Evolutionary conservation across 2,329 filamentous ascomycete genomes (phyloP).

Genomic region (Chaetothyriales sp.): DNA sequence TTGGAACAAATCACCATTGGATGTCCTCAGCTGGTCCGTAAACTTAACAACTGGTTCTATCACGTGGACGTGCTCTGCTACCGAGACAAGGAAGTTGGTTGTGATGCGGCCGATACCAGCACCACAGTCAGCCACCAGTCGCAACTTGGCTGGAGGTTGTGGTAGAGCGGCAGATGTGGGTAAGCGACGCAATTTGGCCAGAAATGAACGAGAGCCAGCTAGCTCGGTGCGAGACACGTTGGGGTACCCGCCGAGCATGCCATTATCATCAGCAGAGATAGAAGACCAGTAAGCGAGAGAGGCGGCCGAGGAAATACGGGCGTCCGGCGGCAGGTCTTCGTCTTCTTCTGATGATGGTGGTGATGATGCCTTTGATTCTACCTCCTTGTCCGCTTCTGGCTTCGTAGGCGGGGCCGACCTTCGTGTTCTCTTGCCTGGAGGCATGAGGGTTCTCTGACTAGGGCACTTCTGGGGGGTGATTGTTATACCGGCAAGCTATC

Average conservation of each 20-base stretch:
- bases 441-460: neutral
- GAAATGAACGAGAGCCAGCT: constrained; percentile 52
- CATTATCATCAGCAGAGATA: constrained; percentile 37
- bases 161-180: neutral
- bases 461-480: neutral
- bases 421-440: neutral
- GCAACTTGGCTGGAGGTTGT: neutral
- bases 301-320: constrained; percentile 23
- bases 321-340: constrained; percentile 11
- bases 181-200: constrained; percentile 45
- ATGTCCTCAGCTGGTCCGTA: constrained; percentile 42
- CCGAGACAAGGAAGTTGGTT: constrained; percentile 53
- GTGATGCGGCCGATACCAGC: constrained; percentile 73
- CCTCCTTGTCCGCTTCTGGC: neutral
- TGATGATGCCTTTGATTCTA: neutral
- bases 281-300: constrained; percentile 27
- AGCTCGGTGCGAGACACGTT: constrained; percentile 56
- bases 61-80: constrained; percentile 61
- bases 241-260: constrained; percentile 66
- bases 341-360: no score
- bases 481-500: neutral
- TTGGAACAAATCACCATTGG: neutral
- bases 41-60: constrained; percentile 78
- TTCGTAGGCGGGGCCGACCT: neutral
- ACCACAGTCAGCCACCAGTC: constrained; percentile 37